Percentiles rank a stretch among this genome's conserved stretches.
Conservation (phyloP, 2,329 filamentous ascomycete genomes). For the Leptographium galeiforme region DNA sequence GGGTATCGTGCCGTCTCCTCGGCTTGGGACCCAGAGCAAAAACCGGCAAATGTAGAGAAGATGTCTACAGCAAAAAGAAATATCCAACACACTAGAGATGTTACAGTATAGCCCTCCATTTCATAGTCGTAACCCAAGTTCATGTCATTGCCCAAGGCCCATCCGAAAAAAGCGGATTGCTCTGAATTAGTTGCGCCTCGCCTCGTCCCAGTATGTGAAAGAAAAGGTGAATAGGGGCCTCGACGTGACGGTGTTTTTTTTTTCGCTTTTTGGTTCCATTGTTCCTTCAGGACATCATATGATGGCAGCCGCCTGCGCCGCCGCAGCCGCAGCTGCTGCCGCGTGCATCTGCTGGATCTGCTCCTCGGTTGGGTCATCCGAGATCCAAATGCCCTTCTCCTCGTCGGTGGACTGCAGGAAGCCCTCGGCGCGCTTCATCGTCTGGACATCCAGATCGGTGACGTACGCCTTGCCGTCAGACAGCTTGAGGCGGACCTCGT, state of each 20-base stretch:
- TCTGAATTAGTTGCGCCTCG: constrained; percentile 1
- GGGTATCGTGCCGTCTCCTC: neutral
- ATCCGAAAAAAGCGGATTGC: neutral
- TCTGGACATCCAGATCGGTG: constrained; percentile 87
- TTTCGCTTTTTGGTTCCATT: neutral
- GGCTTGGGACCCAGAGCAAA: neutral
- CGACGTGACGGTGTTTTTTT: neutral
- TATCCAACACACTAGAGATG: neutral
- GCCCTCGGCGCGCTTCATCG: constrained; percentile 73
- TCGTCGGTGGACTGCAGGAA: constrained; percentile 68
- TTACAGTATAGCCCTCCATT: neutral
- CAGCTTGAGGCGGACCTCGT: constrained; percentile 79
- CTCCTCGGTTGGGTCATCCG: constrained; percentile 53
- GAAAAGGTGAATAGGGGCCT: neutral
- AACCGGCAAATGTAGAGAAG: neutral
- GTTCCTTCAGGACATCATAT: neutral
- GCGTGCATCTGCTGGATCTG: constrained; percentile 41
- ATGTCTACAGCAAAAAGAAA: neutral
- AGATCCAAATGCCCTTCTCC: constrained; percentile 76
- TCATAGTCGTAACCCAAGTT: constrained; percentile 2
- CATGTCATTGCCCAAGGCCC: constrained; percentile 1
- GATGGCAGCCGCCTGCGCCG: neutral
- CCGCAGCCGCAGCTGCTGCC: neutral
- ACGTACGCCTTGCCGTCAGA: constrained; percentile 67
- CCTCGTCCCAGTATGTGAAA: neutral